These are phyloP conservation scores for Cadophora luteo-olivacea DNA, from an alignment of 2,329 filamentous ascomycete species.

Conservation along the genomic window DNA sequence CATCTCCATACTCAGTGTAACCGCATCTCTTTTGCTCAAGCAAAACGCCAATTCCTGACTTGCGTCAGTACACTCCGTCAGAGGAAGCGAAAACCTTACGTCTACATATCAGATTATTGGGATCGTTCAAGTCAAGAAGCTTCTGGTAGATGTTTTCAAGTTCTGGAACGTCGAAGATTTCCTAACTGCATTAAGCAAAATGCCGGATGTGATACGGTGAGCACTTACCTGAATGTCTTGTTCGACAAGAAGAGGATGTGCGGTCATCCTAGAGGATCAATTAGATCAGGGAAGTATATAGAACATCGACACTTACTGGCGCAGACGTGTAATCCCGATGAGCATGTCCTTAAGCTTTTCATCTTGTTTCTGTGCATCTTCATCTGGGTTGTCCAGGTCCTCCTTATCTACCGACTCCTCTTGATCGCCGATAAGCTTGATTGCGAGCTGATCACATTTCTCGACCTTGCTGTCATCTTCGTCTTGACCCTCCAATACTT, in stretches of 20 bases:
- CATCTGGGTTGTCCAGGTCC: background rate
- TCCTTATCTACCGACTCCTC: no score
- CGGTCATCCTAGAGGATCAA: slow-evolving; percentile 1
- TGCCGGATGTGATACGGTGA: background rate
- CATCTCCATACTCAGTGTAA: background rate
- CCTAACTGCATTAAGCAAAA: background rate
- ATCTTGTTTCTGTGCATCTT: background rate
- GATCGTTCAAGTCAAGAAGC: background rate
- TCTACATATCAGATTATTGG: background rate
- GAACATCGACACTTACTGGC: slow-evolving; percentile 1
- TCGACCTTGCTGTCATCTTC: no score
- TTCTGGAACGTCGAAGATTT: background rate
- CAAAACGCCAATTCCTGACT: background rate
- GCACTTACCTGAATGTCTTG: slow-evolving; percentile 12
- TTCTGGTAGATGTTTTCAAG: background rate
- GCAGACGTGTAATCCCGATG: background rate
- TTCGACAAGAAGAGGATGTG: slow-evolving; percentile 24
- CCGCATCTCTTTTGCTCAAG: background rate
- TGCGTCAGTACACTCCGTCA: background rate
- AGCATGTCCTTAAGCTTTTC: background rate
- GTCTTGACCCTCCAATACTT: background rate
- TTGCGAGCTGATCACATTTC: no score
- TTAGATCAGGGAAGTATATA: background rate
- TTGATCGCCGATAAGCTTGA: no score
- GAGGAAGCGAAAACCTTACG: no score